These are phyloP conservation scores for Boletus sp. DNA, from an alignment of 768 basidiomycete genomes.

Conservation along the genomic window DNA sequence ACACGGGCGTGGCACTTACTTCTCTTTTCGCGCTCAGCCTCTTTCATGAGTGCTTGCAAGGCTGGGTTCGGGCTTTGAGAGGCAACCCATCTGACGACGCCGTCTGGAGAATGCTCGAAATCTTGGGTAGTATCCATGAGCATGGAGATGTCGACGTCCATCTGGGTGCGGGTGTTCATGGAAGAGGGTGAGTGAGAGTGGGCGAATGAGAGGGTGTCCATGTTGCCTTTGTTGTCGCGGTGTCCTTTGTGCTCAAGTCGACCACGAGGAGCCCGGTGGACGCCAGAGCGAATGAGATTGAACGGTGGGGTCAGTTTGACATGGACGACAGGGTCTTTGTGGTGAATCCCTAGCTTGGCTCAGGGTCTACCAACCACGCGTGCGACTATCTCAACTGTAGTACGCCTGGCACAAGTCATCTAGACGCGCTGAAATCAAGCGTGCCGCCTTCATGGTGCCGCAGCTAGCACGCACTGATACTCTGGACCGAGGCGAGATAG, in stretches of 20 bases:
- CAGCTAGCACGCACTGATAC: too few relatives aligned
- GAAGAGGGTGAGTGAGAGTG: not conserved
- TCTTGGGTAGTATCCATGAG: constrained; percentile 15
- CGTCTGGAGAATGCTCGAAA: constrained; percentile 6
- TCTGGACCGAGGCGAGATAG: too few relatives aligned
- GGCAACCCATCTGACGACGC: constrained; percentile 25
- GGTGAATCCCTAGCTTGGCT: not conserved
- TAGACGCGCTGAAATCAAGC: too few relatives aligned
- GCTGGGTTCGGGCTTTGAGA: constrained; percentile 25
- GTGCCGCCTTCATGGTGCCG: too few relatives aligned
- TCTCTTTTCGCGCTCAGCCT: constrained; percentile 25
- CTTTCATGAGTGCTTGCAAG: constrained; percentile 21
- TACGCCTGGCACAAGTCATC: too few relatives aligned
- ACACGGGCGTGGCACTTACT: constrained; percentile 9
- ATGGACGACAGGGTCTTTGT: not conserved
- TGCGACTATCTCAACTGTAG: too few relatives aligned
- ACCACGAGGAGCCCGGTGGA: not conserved
- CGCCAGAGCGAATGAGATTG: not conserved
- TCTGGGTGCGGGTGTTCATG: not conserved
- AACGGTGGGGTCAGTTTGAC: not conserved
- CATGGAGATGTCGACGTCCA: not conserved
- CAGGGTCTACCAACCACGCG: not conserved
- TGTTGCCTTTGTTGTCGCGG: not conserved
- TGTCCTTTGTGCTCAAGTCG: not conserved
- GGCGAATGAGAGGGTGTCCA: not conserved